Evolutionary conservation across 441 rosid genomes (phyloP).

Genomic region (Adansonia madagascariensis): DNA sequence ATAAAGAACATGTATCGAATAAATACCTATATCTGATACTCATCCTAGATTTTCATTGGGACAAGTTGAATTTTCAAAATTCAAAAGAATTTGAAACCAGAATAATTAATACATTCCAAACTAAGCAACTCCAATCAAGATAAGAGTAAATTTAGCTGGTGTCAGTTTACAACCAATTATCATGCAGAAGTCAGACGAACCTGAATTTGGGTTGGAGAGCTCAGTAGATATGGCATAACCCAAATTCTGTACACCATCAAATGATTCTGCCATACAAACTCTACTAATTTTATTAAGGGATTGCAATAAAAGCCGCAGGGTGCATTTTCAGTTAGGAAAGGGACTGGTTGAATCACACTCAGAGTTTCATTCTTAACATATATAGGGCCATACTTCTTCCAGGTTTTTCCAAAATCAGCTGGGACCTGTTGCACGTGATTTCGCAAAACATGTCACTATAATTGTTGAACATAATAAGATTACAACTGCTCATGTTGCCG

Average conservation of each 20-base stretch:
- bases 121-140: background rate
- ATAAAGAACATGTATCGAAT: no score
- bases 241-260: conserved; percentile 76
- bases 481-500: background rate
- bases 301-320: conserved; percentile 65
- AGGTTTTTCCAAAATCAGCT: conserved; percentile 66
- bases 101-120: background rate
- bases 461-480: background rate
- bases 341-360: conserved; percentile 93
- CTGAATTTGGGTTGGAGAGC: conserved; percentile 91
- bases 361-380: conserved; percentile 61
- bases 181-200: conserved; percentile 35
- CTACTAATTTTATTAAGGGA: conserved; percentile 55
- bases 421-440: conserved; percentile 49
- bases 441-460: background rate
- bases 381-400: conserved; percentile 82
- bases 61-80: background rate
- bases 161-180: background rate
- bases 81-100: background rate
- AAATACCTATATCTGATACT: no score
- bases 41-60: no score
- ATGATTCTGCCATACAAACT: conserved; percentile 81
- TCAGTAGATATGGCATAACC: conserved; percentile 63
- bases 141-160: background rate
- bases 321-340: conserved; percentile 62